A percentile compares a stretch with the other conserved stretches of the same genome.
These are phyloP conservation scores for Tubosaeta sp. DNA, from an alignment of 768 basidiomycete species.

Conservation along the genomic window DNA sequence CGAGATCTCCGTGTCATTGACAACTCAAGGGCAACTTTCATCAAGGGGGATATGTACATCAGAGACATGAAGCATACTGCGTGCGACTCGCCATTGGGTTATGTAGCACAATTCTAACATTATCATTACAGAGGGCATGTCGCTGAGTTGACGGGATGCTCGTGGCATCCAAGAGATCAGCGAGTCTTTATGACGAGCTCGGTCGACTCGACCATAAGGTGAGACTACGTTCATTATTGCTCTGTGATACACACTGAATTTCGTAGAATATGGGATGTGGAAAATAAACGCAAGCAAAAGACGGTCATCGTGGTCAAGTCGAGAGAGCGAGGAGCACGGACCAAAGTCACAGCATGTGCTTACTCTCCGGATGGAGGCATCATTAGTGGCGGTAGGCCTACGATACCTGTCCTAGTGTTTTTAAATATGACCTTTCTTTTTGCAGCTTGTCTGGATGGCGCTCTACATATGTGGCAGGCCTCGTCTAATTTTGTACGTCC, in stretches of 20 bases:
- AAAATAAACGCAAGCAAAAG: conserved; percentile 92
- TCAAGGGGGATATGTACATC: conserved; percentile 97
- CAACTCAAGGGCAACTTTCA: conserved; percentile 64
- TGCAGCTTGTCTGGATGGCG: conserved; percentile 85
- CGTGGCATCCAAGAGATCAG: conserved; percentile 89
- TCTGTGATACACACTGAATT: conserved; percentile 2
- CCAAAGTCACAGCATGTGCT: conserved; percentile 81
- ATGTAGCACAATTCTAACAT: conserved; percentile 5
- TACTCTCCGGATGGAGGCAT: conserved; percentile 88
- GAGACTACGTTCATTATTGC: conserved; percentile 15
- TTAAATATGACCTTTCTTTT: conserved; percentile 5
- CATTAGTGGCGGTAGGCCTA: conserved; percentile 76
- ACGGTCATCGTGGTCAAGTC: conserved; percentile 95
- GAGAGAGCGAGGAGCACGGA: conserved; percentile 90
- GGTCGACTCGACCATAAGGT: conserved; percentile 95
- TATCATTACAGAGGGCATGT: conserved; percentile 76
- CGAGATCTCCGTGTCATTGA: conserved; percentile 41
- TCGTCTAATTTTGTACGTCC: conserved; percentile 92
- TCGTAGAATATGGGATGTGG: conserved; percentile 87
- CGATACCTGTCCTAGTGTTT: conserved; percentile 10
- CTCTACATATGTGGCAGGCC: conserved; percentile 90
- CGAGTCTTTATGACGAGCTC: conserved; percentile 87
- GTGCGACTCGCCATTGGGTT: conserved; percentile 45
- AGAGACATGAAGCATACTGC: conserved; percentile 99
- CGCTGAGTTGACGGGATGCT: conserved; percentile 81